phyloP scores from a whole-genome alignment of 108 stramenopile genomes.

The Skeletonema marinoi region DNA sequence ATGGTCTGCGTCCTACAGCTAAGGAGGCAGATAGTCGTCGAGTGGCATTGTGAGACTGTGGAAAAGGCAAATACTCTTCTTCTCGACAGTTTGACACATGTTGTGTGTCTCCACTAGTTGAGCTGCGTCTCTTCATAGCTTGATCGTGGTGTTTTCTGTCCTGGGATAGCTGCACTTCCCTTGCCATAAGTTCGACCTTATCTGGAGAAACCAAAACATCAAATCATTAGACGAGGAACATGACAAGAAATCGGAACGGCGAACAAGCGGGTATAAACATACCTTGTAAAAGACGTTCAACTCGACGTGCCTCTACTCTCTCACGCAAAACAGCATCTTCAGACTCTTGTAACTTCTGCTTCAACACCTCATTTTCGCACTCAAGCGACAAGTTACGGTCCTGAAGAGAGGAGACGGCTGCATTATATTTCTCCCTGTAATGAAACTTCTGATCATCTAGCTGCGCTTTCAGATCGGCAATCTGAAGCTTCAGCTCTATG shows the following conservation, averaged over 20 bases:
- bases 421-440: too few species aligned
- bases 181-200: neutral
- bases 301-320: neutral
- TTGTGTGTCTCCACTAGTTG: neutral
- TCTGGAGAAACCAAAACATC: neutral
- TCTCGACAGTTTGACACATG: neutral
- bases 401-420: neutral
- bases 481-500: neutral
- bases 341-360: neutral
- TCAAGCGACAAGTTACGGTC: neutral
- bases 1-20: neutral
- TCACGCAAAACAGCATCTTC: neutral
- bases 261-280: neutral
- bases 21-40: neutral
- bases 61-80: neutral
- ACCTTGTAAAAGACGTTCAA: slow-evolving; percentile 4
- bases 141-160: neutral
- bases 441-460: neutral
- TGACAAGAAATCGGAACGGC: neutral
- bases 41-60: neutral
- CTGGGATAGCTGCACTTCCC: neutral
- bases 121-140: neutral
- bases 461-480: slow-evolving; percentile 18
- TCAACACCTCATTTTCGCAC: neutral
- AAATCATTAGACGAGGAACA: neutral